phyloP scores from a whole-genome alignment of 148 eudicot species.

The Polygonum maritimum region DNA sequence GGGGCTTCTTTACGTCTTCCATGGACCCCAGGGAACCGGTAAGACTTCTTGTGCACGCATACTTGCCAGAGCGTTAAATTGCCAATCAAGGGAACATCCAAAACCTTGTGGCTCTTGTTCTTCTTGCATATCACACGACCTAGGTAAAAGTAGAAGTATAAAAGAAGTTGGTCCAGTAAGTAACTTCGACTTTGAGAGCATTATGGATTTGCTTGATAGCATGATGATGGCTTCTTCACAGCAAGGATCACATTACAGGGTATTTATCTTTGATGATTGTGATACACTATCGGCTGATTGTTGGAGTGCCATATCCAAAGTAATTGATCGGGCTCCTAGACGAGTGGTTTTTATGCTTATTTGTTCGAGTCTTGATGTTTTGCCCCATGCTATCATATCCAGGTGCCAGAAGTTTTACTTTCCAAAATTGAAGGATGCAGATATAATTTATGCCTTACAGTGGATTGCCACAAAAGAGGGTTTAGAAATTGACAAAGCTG shows the following conservation, averaged over 20 bases:
- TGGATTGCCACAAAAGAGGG: conserved; percentile 87
- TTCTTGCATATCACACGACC: conserved; percentile 73
- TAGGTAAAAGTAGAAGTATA: conserved; percentile 59
- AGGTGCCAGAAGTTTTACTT: conserved; percentile 97
- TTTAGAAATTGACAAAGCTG: conserved; percentile 73
- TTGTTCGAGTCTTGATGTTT: conserved; percentile 75
- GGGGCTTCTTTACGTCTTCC: conserved; percentile 70
- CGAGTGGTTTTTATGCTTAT: conserved; percentile 77
- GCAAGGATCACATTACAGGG: conserved; percentile 46
- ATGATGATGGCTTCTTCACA: conserved; percentile 40
- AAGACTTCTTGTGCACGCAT: conserved; percentile 89
- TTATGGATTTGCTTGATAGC: conserved; percentile 56
- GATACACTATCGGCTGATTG: conserved; percentile 57
- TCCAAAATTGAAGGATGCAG: conserved; percentile 89
- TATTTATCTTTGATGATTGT: conserved; percentile 77
- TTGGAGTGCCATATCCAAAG: conserved; percentile 82
- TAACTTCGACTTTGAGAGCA: conserved; percentile 56
- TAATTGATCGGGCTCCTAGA: conserved; percentile 79
- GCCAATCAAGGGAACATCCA: conserved; percentile 62
- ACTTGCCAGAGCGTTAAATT: conserved; percentile 85
- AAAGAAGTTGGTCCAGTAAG: conserved; percentile 69
- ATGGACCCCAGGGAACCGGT: conserved; percentile 96
- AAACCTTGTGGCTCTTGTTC: conserved; percentile 85
- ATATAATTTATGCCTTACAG: conserved; percentile 68
- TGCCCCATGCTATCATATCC: conserved; percentile 82